Percentiles rank a stretch among this genome's conserved stretches.
Conservation (phyloP, 2,329 filamentous ascomycete species). For the Trichoderma gracile region DNA sequence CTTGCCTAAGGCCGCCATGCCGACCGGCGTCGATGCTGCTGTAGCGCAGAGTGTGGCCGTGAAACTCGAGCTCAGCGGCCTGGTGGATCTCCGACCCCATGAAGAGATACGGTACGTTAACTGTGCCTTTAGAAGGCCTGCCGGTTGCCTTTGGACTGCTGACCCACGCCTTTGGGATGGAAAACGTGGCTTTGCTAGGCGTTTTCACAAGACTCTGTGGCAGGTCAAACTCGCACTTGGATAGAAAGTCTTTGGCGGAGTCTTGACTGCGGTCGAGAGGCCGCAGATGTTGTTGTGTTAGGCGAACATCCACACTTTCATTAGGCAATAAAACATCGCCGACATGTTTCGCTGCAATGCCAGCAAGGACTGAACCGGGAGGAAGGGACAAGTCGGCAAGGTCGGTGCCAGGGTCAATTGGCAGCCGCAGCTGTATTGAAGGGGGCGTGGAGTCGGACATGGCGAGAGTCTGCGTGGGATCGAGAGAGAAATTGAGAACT, state of each 20-base stretch:
- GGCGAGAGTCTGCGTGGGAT: slow-evolving; percentile 26
- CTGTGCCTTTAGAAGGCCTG: background rate
- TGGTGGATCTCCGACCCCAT: slow-evolving; percentile 56
- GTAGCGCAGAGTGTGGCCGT: slow-evolving; percentile 51
- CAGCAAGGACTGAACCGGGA: slow-evolving; percentile 36
- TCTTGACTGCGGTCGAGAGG: slow-evolving; percentile 43
- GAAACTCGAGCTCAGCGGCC: slow-evolving; percentile 44
- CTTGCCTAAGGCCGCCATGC: slow-evolving; percentile 53
- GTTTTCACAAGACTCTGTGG: slow-evolving; percentile 44
- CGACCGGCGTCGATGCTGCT: slow-evolving; percentile 54
- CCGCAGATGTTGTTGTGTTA: slow-evolving; percentile 42
- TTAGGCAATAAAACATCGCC: slow-evolving; percentile 50
- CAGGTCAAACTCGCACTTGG: slow-evolving; percentile 48
- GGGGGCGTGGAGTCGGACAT: slow-evolving; percentile 25
- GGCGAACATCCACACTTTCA: slow-evolving; percentile 50
- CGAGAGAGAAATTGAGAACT: slow-evolving; percentile 50
- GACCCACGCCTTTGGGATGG: slow-evolving; percentile 35
- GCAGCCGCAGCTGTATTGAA: slow-evolving; percentile 36
- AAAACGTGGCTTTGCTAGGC: slow-evolving; percentile 38
- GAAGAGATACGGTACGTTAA: slow-evolving; percentile 44
- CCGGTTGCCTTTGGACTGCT: slow-evolving; percentile 2
- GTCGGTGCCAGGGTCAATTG: slow-evolving; percentile 35
- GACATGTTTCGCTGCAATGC: slow-evolving; percentile 36
- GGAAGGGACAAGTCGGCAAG: slow-evolving; percentile 36
- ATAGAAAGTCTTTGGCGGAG: slow-evolving; percentile 48